phyloP scores from a whole-genome alignment of 1,284 basidiomycete species.

The Apiotrichum veenhuisii region DNA sequence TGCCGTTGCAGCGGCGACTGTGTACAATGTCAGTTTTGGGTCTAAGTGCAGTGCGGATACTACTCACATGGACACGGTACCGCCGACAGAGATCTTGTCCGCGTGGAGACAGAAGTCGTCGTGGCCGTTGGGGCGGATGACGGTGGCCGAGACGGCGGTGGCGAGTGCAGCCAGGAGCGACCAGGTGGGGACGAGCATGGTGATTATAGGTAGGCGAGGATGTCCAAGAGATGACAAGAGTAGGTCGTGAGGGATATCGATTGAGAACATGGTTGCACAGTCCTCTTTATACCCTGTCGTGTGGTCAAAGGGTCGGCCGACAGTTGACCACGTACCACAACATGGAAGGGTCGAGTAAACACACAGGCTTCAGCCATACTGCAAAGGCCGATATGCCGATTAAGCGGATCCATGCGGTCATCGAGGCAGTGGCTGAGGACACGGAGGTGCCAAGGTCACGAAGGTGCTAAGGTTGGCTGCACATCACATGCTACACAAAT shows the following conservation, averaged over 20 bases:
- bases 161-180: not conserved
- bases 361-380: no score
- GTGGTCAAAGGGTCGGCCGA: no score
- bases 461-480: no score
- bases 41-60: not conserved
- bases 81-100: not conserved
- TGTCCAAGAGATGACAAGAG: no score
- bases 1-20: not conserved
- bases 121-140: not conserved
- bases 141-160: not conserved
- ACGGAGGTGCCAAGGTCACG: no score
- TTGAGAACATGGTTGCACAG: no score
- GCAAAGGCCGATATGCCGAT: no score
- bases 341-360: no score
- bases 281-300: no score
- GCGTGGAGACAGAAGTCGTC: not conserved
- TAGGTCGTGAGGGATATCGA: no score
- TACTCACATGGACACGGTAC: not conserved
- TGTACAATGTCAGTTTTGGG: not conserved
- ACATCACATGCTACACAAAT: no score
- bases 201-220: not conserved
- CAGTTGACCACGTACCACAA: no score
- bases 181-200: not conserved
- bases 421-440: not conserved
- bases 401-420: not conserved